Conservation (phyloP, 768 basidiomycete genomes). For the Phlegmacium glaucopus region DNA sequence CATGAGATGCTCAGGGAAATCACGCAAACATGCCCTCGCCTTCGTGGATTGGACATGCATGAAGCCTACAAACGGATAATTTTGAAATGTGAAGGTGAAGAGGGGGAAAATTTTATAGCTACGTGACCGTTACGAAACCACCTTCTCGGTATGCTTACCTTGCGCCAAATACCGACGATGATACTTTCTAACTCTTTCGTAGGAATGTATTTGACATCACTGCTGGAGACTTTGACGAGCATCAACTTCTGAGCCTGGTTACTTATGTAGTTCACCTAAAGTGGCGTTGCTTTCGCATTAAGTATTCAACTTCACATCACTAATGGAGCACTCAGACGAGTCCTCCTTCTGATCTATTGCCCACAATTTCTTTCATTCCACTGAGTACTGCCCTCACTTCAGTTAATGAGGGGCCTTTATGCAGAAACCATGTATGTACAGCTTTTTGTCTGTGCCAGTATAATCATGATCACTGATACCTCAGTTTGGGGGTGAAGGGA, state of each 20-base stretch:
- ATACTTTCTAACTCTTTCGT: not conserved
- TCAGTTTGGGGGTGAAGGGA: conserved; percentile 8
- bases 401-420: conserved; percentile 14
- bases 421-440: conserved; percentile 2
- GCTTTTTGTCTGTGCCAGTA: not conserved
- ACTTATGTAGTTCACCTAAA: conserved; percentile 14
- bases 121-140: conserved; percentile 29
- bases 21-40: conserved; percentile 35
- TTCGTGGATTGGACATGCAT: conserved; percentile 37
- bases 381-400: conserved; percentile 15
- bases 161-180: not conserved
- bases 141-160: conserved; percentile 22
- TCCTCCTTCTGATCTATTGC: conserved; percentile 2
- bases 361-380: conserved; percentile 2
- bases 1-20: conserved; percentile 38
- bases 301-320: not conserved
- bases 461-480: not conserved
- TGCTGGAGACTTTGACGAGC: conserved; percentile 20
- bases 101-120: conserved; percentile 29
- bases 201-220: conserved; percentile 23
- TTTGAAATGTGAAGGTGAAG: conserved; percentile 30
- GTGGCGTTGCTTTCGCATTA: conserved; percentile 11
- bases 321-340: not conserved
- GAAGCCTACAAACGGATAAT: conserved; percentile 33
- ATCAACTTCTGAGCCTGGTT: not conserved